Base-by-base conservation (phyloP, 2,329 filamentous ascomycete species). In the Fusarium bulbicola region DNA sequence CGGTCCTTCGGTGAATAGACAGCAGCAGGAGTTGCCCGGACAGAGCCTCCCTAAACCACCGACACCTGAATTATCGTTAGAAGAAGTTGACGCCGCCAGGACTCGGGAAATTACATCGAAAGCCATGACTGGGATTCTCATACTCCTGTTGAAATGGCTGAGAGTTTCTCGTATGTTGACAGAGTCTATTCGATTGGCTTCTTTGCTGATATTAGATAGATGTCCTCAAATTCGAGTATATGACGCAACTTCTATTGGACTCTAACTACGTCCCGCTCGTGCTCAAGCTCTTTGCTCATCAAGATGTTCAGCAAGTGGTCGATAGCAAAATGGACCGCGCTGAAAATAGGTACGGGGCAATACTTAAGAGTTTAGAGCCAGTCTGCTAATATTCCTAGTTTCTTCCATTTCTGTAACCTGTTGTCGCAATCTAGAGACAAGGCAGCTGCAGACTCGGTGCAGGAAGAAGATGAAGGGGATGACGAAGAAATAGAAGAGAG, bases 81-180 rank as follows among this genome's bases (percentile, higher is more conserved):
- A 97, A 66, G 95, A 98, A 76, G 83, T 97, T 21, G 95, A 98
- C 80, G 91, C 92, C 45, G 88, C 93, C 61, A 89, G 97, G 56
- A 91, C 90, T 21, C 90, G 95, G 63, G 96, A 99, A 81, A 95
- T 99, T 58, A 92, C 92, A 18, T 91, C 92, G 32, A 98, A 98
- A 82, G 95, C 95, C 1, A 92, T 97, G 28, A 96, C 95, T n/a
- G 95, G 93, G 2, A 92, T 95, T 62, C 84, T 99, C 34, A 85
- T 99, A 34, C 85, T 97, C n/a, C 83, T 98, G 49, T 81, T 98
- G 68, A 99, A 98, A 82, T 99, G 96, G 96, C 92, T 98, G 77
- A 97, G 97, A 81, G 86, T 97, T 60, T 98, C 95, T 65, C 96
- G 94, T 97, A 85, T 86, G 93, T 80, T 34, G 18, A 58, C n/a